Evolutionary conservation across 2,329 filamentous ascomycete genomes (phyloP), one percentile per base, ranked within the genome.

Genomic region (Botryosphaeria dothidea): DNA sequence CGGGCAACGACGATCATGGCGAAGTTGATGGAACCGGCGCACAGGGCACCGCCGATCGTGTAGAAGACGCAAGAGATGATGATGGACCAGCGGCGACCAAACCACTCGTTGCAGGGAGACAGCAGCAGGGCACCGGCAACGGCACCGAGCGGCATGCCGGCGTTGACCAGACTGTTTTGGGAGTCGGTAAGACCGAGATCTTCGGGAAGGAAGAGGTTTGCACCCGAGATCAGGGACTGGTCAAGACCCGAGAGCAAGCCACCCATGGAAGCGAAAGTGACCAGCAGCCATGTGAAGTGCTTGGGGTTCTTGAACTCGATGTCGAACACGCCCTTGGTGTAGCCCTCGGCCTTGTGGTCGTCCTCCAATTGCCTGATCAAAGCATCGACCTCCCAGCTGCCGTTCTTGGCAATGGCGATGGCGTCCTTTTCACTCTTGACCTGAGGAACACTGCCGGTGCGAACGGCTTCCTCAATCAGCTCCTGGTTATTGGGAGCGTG

Each of bases 201-300:
- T 0, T 74, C 68, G 2, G 89, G 90, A 49, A 92, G 79, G 72
- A 85, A 89, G 3, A 92, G 79, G 71, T 90, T 89, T 57, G 90
- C 90, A 61, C 90, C 90, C 13, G 85, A 88, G 70, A 92, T 92
- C 64, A 92, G 80, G 51, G 86, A 90, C 76, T 92, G 90, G 71
- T 92, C 90, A 21, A 92, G 82, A 66, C 90, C 90, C 1, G 88
- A 90, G 0, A 92, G 84, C 23, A 92, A 34, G 73, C 90, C 90
- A 57, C 90, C 89, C 87, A 92, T 90, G 17, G 87, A 90, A n/a
- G 89, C 89, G 69, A 92, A 92, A 1, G 83, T 86, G 49, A 90
- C 88, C 15, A 91, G 82, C 17, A 90, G 77, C 80, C 84, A 90
- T 27, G 89, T 92, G 74, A 91, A 92, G 71, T 87, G 77, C 62